Conservation (phyloP, 2,329 filamentous ascomycete species). For the Chalaropsis thielavioides region DNA sequence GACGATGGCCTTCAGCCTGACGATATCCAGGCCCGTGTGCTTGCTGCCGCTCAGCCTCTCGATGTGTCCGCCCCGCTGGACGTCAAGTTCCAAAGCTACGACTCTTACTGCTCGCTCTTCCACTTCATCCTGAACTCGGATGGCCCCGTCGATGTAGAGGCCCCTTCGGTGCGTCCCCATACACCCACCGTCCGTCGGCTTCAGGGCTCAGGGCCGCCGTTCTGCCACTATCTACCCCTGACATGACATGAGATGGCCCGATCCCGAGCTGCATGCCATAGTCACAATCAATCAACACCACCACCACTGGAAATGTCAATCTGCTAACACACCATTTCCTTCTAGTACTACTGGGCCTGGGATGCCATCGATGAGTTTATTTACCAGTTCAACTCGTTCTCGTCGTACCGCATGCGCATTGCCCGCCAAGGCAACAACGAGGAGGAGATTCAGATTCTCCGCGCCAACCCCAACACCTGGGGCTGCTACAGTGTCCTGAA, state of each 20-base stretch:
- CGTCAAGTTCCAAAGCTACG: conserved; percentile 96
- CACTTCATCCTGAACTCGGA: conserved; percentile 99
- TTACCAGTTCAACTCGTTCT: conserved; percentile 99
- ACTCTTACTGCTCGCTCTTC: conserved; percentile 98
- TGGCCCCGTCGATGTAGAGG: conserved; percentile 92
- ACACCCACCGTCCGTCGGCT: neutral
- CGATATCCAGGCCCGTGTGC: conserved; percentile 85
- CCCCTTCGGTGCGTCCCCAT: conserved; percentile 66
- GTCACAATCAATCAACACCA: too few relatives aligned
- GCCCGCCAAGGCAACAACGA: conserved; percentile 72
- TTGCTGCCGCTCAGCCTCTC: conserved; percentile 81
- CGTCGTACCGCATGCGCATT: conserved; percentile 84
- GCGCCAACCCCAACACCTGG: conserved; percentile 98
- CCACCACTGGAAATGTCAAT: too few relatives aligned
- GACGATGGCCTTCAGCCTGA: conserved; percentile 57
- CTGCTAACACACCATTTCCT: conserved; percentile 13
- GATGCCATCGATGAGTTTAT: conserved; percentile 99
- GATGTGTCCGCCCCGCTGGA: conserved; percentile 94
- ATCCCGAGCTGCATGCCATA: too few relatives aligned
- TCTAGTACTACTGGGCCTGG: conserved; percentile 97
- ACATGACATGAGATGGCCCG: too few relatives aligned
- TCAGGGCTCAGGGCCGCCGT: neutral
- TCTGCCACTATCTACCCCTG: neutral
- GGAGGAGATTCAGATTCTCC: conserved; percentile 80
- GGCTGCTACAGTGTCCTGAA: conserved; percentile 99